Evolutionary conservation across 1,139 yeast genomes (phyloP).

Genomic region (Suhomyces taliae): DNA sequence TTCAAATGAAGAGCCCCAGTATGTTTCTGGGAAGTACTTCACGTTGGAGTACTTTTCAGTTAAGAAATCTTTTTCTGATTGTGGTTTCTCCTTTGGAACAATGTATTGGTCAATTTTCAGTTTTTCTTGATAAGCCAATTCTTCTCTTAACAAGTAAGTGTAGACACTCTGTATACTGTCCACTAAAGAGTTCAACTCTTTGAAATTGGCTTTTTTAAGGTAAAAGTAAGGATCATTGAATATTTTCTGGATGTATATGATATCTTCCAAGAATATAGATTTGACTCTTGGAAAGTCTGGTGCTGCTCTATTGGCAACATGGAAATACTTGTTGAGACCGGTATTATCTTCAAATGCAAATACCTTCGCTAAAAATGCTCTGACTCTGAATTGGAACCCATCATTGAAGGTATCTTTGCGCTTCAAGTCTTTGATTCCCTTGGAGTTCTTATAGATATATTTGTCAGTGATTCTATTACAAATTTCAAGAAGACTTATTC

Average conservation of each 20-base stretch:
- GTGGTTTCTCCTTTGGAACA: slow-evolving; percentile 17
- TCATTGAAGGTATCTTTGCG: slow-evolving; percentile 44
- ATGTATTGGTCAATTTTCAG: slow-evolving; percentile 21
- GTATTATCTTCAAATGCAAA: slow-evolving; percentile 47
- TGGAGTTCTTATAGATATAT: slow-evolving; percentile 18
- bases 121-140: slow-evolving; percentile 19
- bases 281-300: slow-evolving; percentile 23
- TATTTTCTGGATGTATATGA: slow-evolving; percentile 31
- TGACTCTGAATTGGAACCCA: slow-evolving; percentile 35
- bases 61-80: slow-evolving; percentile 20
- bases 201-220: slow-evolving; percentile 24
- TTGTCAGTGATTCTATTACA: slow-evolving; percentile 42
- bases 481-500: slow-evolving; percentile 41
- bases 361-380: slow-evolving; percentile 34
- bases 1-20: slow-evolving; percentile 34
- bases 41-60: slow-evolving; percentile 22
- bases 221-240: slow-evolving; percentile 40
- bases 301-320: slow-evolving; percentile 27
- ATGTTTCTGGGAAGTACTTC: slow-evolving; percentile 38
- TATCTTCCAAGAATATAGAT: slow-evolving; percentile 35
- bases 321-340: slow-evolving; percentile 45
- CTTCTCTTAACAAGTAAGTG: slow-evolving; percentile 33
- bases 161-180: slow-evolving; percentile 29
- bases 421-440: slow-evolving; percentile 29
- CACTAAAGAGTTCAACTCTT: slow-evolving; percentile 23